Conservation (phyloP, 179 eudicot genomes). For the Spergularia azorica region DNA sequence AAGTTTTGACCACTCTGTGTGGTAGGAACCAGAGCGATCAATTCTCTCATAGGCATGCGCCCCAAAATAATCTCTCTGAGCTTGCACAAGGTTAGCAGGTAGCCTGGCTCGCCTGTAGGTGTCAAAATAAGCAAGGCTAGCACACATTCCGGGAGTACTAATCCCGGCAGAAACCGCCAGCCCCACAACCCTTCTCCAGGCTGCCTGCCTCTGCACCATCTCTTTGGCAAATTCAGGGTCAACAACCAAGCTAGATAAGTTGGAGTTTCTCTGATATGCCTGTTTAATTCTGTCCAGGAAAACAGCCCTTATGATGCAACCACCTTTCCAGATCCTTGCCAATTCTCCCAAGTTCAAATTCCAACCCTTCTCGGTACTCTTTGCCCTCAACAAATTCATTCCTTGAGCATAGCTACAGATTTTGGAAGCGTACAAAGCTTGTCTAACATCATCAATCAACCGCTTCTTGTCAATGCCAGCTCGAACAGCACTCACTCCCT, state of each 20-base stretch:
- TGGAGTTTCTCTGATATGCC: slow-evolving; percentile 47
- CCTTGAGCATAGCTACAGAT: slow-evolving; percentile 54
- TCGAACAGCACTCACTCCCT: slow-evolving; percentile 31
- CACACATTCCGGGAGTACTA: slow-evolving; percentile 54
- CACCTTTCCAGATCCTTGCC: slow-evolving; percentile 55
- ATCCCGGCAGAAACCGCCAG: slow-evolving; percentile 46
- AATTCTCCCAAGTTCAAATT: slow-evolving; percentile 44
- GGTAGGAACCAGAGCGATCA: slow-evolving; percentile 43
- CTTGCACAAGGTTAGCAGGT: slow-evolving; percentile 53
- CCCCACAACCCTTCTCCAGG: slow-evolving; percentile 50
- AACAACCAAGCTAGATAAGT: slow-evolving; percentile 42
- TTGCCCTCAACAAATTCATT: slow-evolving; percentile 45
- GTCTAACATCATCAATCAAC: slow-evolving; percentile 50
- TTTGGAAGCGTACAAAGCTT: slow-evolving; percentile 50
- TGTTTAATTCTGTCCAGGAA: slow-evolving; percentile 47
- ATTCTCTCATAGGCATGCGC: slow-evolving; percentile 56
- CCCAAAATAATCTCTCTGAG: slow-evolving; percentile 55
- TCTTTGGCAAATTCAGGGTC: slow-evolving; percentile 52
- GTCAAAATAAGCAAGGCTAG: slow-evolving; percentile 47
- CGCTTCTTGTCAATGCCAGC: slow-evolving; percentile 43
- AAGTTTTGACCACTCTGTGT: slow-evolving; percentile 55
- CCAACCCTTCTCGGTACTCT: slow-evolving; percentile 44
- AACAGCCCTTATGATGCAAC: slow-evolving; percentile 51
- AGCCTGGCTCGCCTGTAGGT: slow-evolving; percentile 45
- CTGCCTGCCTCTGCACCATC: slow-evolving; percentile 51